These are phyloP conservation scores for Malus fusca DNA, from an alignment of 306 rosid species.

Conservation along the genomic window DNA sequence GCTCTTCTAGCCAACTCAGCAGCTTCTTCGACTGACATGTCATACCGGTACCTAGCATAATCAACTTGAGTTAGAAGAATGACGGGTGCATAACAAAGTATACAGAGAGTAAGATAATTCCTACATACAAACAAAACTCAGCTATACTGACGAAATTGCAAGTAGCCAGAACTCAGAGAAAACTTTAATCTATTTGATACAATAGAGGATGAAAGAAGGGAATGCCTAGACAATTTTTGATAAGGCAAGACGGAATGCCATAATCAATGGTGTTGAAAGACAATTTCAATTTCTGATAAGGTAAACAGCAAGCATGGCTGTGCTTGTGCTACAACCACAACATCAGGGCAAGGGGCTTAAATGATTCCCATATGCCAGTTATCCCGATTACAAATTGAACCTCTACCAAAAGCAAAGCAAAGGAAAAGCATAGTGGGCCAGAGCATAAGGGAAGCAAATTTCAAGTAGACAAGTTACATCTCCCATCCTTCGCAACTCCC, in stretches of 20 bases:
- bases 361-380: not conserved
- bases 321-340: not conserved
- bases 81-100: not conserved
- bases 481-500: not conserved
- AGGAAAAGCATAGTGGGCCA: not conserved
- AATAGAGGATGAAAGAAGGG: not conserved
- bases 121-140: too few relatives aligned
- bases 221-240: not conserved
- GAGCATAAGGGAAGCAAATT: not conserved
- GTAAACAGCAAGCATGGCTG: not conserved
- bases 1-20: conserved; percentile 82
- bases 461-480: not conserved
- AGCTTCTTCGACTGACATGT: conserved; percentile 76
- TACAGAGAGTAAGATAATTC: too few relatives aligned
- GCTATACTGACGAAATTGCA: too few relatives aligned
- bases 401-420: not conserved
- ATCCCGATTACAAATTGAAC: not conserved
- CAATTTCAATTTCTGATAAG: not conserved
- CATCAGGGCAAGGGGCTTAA: too few relatives aligned
- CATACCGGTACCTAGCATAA: conserved; percentile 52
- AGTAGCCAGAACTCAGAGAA: not conserved
- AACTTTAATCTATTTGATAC: not conserved
- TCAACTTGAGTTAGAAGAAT: not conserved
- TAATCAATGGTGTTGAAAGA: too few relatives aligned
- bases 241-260: too few relatives aligned